Evolutionary conservation across 805 yeast genomes (phyloP).

Genomic region (Starmerella etchellsii): DNA sequence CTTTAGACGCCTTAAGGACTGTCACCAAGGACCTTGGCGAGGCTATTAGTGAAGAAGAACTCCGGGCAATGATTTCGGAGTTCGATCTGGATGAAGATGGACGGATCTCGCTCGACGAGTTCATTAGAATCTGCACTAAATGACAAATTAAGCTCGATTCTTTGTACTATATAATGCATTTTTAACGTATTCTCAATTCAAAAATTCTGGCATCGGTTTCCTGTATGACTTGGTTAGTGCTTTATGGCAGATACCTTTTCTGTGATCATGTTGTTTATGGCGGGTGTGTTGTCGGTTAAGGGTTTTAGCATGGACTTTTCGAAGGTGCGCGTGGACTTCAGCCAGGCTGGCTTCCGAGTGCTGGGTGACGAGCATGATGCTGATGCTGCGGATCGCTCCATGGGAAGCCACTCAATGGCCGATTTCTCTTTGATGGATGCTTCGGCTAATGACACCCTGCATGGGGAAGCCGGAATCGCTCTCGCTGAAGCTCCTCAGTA

Average conservation of each 20-base stretch:
- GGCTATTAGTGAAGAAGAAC: constrained; percentile 78
- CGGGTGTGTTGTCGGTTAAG: background rate
- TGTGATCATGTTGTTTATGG: background rate
- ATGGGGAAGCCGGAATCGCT: background rate
- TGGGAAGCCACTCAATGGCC: no score
- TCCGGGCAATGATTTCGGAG: constrained; percentile 94
- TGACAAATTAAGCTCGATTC: background rate
- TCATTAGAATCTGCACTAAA: constrained; percentile 18
- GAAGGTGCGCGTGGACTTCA: constrained; percentile 15
- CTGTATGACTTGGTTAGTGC: no score
- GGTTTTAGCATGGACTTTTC: constrained; percentile 18
- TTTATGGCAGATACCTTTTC: no score
- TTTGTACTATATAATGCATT: background rate
- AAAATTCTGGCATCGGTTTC: no score
- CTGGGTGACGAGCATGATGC: background rate
- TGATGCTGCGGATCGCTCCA: no score
- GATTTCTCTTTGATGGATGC: background rate
- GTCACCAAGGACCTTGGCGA: constrained; percentile 92
- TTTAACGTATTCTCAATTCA: no score
- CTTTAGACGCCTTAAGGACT: constrained; percentile 62
- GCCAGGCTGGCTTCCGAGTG: constrained; percentile 10
- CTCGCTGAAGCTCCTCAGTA: constrained; percentile 14
- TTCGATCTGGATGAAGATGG: constrained; percentile 95
- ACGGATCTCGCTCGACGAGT: constrained; percentile 40
- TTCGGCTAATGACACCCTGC: no score